Evolutionary conservation across 2,329 filamentous ascomycete species (phyloP).

Genomic region (Cladorrhinum sp.): DNA sequence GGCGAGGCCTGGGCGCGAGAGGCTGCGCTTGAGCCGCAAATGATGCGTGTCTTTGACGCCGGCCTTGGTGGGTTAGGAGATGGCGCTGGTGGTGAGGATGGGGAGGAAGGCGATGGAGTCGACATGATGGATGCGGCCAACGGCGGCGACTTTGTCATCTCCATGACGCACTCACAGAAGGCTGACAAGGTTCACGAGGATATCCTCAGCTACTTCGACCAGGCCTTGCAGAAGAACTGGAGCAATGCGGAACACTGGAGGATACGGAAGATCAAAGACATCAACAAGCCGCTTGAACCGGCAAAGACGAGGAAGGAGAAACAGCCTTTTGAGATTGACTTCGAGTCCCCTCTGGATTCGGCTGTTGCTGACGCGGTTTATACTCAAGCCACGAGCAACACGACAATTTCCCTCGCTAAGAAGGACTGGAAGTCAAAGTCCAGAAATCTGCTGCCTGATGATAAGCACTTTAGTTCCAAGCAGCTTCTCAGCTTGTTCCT

Average conservation of each 20-base stretch:
- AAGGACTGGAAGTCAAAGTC: conserved; percentile 95
- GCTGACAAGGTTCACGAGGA: conserved; percentile 78
- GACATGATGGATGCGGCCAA: conserved; percentile 61
- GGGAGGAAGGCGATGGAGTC: conserved; percentile 49
- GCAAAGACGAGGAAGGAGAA: conserved; percentile 83
- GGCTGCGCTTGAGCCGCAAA: conserved; percentile 80
- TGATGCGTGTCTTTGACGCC: conserved; percentile 73
- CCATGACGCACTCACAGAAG: conserved; percentile 67
- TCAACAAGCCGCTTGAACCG: conserved; percentile 59
- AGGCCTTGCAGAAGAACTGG: conserved; percentile 96
- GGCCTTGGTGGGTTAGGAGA: conserved; percentile 57
- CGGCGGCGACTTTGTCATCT: conserved; percentile 72
- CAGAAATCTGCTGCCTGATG: conserved; percentile 88
- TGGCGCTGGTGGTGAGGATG: conserved; percentile 49
- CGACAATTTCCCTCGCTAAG: conserved; percentile 81
- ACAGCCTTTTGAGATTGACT: conserved; percentile 93
- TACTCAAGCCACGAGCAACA: conserved; percentile 75
- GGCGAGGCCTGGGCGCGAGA: conserved; percentile 94
- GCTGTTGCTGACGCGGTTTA: conserved; percentile 73
- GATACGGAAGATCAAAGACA: conserved; percentile 85
- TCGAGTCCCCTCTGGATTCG: conserved; percentile 69
- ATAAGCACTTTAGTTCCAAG: conserved; percentile 96
- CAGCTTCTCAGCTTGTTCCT: conserved; percentile 87
- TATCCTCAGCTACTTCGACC: conserved; percentile 97
- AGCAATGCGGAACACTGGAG: conserved; percentile 98